Evolutionary conservation across 164 flowering plant genomes (phyloP), one percentile per base, ranked within the genome.

Genomic region (Piper longum): DNA sequence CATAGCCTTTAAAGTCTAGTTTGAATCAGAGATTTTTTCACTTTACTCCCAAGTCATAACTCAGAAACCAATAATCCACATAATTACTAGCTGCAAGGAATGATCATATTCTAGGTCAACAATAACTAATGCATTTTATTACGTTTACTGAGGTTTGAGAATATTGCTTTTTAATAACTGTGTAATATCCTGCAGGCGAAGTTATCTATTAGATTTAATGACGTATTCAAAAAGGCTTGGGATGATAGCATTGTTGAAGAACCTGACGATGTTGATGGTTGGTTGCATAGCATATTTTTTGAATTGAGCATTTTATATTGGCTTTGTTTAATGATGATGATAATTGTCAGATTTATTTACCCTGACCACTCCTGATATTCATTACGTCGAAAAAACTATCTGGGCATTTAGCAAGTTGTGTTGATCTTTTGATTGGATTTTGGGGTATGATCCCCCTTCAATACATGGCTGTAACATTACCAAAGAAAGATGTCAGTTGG

Each of bases 191-290:
- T 81, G 79, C 84, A 88, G 98, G 78, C 57, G 71, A 79, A 76
- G 62, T 76, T 88, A 64, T 85, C 96, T 62, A 72, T 95, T 74
- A 95, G 86, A 70, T 89, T 95, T 80, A 96, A 88, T 78, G 97
- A 87, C 71, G 77, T 95, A 70, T 89, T 95, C 70, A 88, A 82
- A 75, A 88, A 80, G 76, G 96, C 95, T 63, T 91, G 92, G 99
- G 95, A 88, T 67, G 89, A 85, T 61, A 93, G 82, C 71, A 69
- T 71, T 57, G 63, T 57, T 60, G 78, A 74, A 66, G 84, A 75
- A 61, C 62, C 61, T 56, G 77, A 67, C 8, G 11, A 2, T 67
- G 74, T 41, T 65, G 82, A 82, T 63, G 89, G 97, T 89, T 64
- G 60, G 68, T 66, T 66, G 60, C 2, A 48, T 26, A 26, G 17